Base-by-base conservation (phyloP, 495 filamentous ascomycete genomes). In the Penicillium steckii region DNA sequence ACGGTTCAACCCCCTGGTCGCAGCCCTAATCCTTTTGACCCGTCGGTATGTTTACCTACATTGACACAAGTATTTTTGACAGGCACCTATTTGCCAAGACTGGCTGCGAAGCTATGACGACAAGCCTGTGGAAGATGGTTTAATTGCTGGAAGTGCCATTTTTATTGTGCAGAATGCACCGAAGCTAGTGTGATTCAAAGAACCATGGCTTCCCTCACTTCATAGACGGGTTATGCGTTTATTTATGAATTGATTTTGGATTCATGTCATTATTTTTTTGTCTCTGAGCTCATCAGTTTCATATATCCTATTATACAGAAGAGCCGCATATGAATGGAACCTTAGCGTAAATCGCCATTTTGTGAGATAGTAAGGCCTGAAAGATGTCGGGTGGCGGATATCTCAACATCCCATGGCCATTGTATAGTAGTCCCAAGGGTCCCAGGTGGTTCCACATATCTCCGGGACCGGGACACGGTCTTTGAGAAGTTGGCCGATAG, bases 381-480 rank as follows among this genome's bases (percentile, higher is more conserved):
- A 29, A 29, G 27, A 29, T 29, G 27, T 12, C 27, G 27, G 27
- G 27, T 29, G 27, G 27, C 27, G 27, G 27, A 29, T 37, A 38
- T 42, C 26, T 57, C 29, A 63, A 50, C 60, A 63, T 29, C 60
- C 64, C 61, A 68, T 65, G 12, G 56, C 33, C 46, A 26, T 38
- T 1, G 53, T 68, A 38, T 68, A 68, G 57, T 62, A 68, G 47
- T 65, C 62, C 62, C 62, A 65, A 8, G 65, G 45, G 55, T 64
- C 60, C 62, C 59, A 65, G 49, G 60, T 65, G 23, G 43, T 55
- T 29, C 17, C 66, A 25, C 60, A 69, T 19, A 66, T 44, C 37
- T 69, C 62, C 30, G 62, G 63, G 18, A 69, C 60, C 0, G 60
- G 62, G 18, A 69, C 49, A 40, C 44, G 13, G 24, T 44, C 57